Base-by-base conservation (phyloP, 73 alveolate species). In the Paramecium primaurelia region DNA sequence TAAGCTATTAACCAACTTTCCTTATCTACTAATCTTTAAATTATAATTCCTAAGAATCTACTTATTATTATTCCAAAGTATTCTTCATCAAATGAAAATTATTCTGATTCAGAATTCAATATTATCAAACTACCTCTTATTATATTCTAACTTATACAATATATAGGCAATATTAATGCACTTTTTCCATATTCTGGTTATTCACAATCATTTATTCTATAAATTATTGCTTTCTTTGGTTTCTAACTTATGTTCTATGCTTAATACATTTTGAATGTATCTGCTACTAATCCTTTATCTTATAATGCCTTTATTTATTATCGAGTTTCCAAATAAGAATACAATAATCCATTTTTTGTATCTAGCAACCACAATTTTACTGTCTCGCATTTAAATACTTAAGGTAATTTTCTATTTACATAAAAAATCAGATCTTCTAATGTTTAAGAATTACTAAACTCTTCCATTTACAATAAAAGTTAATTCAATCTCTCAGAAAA, bases 31-130 rank as follows among this genome's bases (percentile, higher is more conserved):
- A 45, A 44, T 25, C 91, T 80, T 22, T 80, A 49, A 22, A 89
- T 10, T 2, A 45, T 37, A 3, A 18, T 37, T 11, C 59, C 59
- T 26, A 89, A 51, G 45, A 32, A 71, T 16, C 75, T 14, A 26
- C 85, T 42, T 10, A 89, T 34, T 42, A 89, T 40, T 1, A 89
- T 89, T 4, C 94, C 88, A 32, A 89, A 71, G 77, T 89, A 89
- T 89, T 89, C 94, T 89, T 89, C 94, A 89, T 89, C 94, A 69
- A 71, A 89, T 1, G 90, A 71, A 71, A 89, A 89, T 44, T 58
- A 47, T 30, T 89, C 94, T 40, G 71, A 26, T 71, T 89, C 77
- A 9, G 94, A 45, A 45, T 89, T 89, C 36, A 64, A 45, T 0
- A 89, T 22, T 71, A 58, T 88, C 2, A 89, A 20, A 2, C 77